Evolutionary conservation across 768 basidiomycete species (phyloP).

Genomic region (Rhodotorula babjevae): DNA sequence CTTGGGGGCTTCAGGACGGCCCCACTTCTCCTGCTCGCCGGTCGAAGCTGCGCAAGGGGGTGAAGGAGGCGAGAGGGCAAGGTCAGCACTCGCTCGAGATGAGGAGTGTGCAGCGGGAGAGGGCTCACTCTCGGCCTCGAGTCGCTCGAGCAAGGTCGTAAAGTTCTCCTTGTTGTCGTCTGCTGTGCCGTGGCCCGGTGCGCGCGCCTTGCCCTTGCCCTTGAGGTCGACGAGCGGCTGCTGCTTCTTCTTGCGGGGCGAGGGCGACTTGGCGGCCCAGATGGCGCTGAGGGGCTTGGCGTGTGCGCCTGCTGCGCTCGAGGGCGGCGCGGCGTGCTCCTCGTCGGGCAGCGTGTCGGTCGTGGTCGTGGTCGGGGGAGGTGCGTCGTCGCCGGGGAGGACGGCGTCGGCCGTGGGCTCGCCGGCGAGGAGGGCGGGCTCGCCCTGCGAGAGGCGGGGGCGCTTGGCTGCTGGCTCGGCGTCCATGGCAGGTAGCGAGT

Average conservation of each 20-base stretch:
- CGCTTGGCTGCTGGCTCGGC: constrained; percentile 22
- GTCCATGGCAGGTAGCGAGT: not conserved
- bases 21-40: constrained; percentile 28
- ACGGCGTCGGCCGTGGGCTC: constrained; percentile 10
- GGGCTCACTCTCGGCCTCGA: constrained; percentile 27
- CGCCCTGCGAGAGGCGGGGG: not conserved
- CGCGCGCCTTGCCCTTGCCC: constrained; percentile 11
- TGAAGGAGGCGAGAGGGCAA: not conserved
- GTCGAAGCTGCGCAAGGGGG: constrained; percentile 1
- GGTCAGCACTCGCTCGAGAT: not conserved
- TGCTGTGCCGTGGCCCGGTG: not conserved
- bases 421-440: constrained; percentile 8
- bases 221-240: not conserved
- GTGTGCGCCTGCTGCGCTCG: constrained; percentile 33
- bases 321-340: constrained; percentile 35
- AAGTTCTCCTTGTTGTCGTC: constrained; percentile 33
- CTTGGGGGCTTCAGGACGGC: constrained; percentile 17
- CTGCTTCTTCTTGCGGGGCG: constrained; percentile 18
- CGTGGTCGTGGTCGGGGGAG: not conserved
- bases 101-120: not conserved
- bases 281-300: constrained; percentile 35
- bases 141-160: constrained; percentile 30
- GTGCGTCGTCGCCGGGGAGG: not conserved
- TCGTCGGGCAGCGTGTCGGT: constrained; percentile 15
- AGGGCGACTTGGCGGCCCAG: constrained; percentile 13